Conservation (phyloP, 768 basidiomycete genomes). For the Sistotremastrum niveocremeum region DNA sequence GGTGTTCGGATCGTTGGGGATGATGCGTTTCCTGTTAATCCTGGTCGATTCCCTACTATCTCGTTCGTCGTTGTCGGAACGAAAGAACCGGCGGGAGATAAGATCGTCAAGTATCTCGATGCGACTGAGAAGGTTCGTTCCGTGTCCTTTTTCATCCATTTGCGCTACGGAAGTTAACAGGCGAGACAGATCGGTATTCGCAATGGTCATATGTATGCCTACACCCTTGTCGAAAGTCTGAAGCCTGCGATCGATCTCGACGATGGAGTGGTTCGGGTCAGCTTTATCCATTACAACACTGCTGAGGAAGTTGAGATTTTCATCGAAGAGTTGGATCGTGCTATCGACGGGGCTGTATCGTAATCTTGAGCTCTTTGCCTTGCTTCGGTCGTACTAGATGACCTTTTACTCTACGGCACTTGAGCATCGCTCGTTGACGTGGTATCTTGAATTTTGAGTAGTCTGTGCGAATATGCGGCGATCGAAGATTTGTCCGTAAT, state of each 20-base stretch:
- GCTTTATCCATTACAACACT: conserved; percentile 71
- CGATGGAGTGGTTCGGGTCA: conserved; percentile 63
- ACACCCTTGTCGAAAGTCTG: conserved; percentile 40
- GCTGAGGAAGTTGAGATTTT: conserved; percentile 53
- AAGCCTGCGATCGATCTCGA: conserved; percentile 41
- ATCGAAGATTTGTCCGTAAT: too few species aligned
- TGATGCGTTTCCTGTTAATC: conserved; percentile 17
- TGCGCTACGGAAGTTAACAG: too few species aligned
- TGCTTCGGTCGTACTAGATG: too few species aligned
- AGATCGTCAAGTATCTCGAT: conserved; percentile 54
- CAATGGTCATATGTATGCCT: conserved; percentile 70
- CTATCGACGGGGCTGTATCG: too few species aligned
- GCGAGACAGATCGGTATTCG: conserved; percentile 54
- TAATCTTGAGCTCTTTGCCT: too few species aligned
- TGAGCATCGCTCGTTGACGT: too few species aligned
- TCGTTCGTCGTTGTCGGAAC: conserved; percentile 57
- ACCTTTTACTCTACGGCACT: too few species aligned
- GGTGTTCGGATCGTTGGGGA: conserved; percentile 61
- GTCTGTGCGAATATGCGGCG: too few species aligned
- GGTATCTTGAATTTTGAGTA: too few species aligned
- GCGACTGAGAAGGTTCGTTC: conserved; percentile 42
- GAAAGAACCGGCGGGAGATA: conserved; percentile 40
- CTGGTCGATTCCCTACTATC: conserved; percentile 50
- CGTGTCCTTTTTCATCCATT: not conserved
- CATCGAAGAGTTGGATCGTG: conserved; percentile 19